Evolutionary conservation across 805 yeast species (phyloP).

Genomic region (Diddensiella santjacobensis): DNA sequence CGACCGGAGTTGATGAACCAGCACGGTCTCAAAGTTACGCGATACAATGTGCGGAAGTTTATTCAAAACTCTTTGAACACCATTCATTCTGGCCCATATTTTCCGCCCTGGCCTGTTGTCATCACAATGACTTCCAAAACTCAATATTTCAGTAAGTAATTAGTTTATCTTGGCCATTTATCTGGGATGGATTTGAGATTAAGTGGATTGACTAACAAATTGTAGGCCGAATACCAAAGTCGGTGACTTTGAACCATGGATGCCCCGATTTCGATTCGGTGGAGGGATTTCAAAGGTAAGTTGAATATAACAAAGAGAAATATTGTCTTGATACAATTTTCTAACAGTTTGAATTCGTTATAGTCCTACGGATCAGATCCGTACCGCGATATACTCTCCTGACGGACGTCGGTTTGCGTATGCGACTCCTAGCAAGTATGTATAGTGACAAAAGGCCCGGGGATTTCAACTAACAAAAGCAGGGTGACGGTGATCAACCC

Average conservation of each 20-base stretch:
- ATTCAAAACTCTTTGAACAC: no score
- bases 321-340: background rate
- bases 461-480: no score
- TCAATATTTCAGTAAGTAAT: conserved; percentile 15
- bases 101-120: background rate
- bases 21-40: background rate
- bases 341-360: background rate
- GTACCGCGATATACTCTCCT: conserved; percentile 22
- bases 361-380: conserved; percentile 16
- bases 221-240: conserved; percentile 22
- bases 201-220: no score
- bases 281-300: conserved; percentile 19
- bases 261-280: conserved; percentile 19
- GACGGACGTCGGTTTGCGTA: conserved; percentile 23
- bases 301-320: background rate
- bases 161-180: background rate
- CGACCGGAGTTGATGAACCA: no score
- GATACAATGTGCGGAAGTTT: no score
- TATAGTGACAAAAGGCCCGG: background rate
- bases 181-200: no score
- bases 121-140: conserved; percentile 1
- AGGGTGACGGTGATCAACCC: conserved; percentile 57
- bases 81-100: no score
- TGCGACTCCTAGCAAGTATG: conserved; percentile 14
- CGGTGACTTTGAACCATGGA: conserved; percentile 17